Percentiles rank a stretch among this genome's conserved stretches.
phyloP scores from a whole-genome alignment of 768 basidiomycete genomes.

The Grammothele lineata region DNA sequence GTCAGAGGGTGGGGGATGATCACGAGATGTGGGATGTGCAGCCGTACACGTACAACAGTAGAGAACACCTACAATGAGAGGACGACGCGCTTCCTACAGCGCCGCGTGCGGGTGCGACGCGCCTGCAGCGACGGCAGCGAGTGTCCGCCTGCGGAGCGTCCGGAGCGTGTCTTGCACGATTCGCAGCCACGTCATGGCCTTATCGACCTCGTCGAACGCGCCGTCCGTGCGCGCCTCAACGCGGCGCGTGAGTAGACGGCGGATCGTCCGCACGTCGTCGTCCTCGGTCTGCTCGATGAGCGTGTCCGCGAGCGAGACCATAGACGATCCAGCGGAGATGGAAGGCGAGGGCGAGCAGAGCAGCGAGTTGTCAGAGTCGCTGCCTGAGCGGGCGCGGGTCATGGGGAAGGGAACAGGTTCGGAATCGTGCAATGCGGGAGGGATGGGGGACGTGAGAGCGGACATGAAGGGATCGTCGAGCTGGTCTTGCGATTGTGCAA shows the following conservation, averaged over 20 bases:
- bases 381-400: slow-evolving; percentile 6
- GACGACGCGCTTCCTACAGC: background rate
- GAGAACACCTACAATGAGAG: background rate
- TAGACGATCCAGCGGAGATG: slow-evolving; percentile 30
- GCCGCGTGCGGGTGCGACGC: background rate
- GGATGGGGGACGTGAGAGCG: slow-evolving; percentile 8
- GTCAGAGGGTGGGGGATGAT: background rate
- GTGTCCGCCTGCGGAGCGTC: slow-evolving; percentile 7
- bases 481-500: slow-evolving; percentile 3
- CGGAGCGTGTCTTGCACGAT: slow-evolving; percentile 49
- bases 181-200: slow-evolving; percentile 52
- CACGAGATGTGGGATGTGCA: too few species aligned
- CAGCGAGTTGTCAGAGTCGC: slow-evolving; percentile 11
- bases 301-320: slow-evolving; percentile 45
- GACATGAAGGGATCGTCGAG: slow-evolving; percentile 13
- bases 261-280: slow-evolving; percentile 59
- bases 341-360: background rate
- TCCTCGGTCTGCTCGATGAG: slow-evolving; percentile 54
- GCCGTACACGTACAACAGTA: background rate
- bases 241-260: slow-evolving; percentile 62
- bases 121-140: background rate
- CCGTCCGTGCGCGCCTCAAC: slow-evolving; percentile 53
- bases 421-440: slow-evolving; percentile 1
- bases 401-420: slow-evolving; percentile 7
- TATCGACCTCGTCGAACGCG: slow-evolving; percentile 62